phyloP scores from a whole-genome alignment of 306 rosid species.

The Quercus wislizeni region DNA sequence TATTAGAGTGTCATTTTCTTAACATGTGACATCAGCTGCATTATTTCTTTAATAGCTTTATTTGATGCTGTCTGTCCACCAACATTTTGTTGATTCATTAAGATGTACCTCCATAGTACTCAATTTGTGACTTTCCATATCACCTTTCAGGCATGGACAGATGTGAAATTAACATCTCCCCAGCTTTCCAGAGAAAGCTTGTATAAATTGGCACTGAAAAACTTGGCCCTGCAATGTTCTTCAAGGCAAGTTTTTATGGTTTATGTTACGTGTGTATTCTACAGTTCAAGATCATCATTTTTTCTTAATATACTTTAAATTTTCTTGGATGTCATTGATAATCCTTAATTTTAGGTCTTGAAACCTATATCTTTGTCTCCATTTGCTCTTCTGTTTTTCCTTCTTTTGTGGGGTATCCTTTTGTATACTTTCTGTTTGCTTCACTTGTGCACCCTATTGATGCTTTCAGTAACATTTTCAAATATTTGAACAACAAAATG shows the following conservation, averaged over 20 bases:
- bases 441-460: background rate
- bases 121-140: background rate
- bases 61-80: background rate
- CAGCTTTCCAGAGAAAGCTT: conserved; percentile 77
- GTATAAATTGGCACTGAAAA: conserved; percentile 64
- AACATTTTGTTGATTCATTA: background rate
- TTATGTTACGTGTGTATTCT: background rate
- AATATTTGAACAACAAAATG: background rate
- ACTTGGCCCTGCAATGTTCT: conserved; percentile 52
- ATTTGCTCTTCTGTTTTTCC: background rate
- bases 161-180: conserved; percentile 83
- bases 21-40: background rate
- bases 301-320: background rate
- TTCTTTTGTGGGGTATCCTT: background rate
- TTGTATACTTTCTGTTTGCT: background rate
- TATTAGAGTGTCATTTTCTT: background rate
- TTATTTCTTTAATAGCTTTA: background rate
- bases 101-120: background rate
- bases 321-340: background rate
- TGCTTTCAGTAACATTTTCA: background rate
- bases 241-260: conserved; percentile 46
- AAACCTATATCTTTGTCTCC: background rate
- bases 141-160: conserved; percentile 73
- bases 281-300: background rate
- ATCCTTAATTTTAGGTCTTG: background rate